Base-by-base conservation (phyloP, 306 rosid genomes). In the Lithocarpus polystachyus region DNA sequence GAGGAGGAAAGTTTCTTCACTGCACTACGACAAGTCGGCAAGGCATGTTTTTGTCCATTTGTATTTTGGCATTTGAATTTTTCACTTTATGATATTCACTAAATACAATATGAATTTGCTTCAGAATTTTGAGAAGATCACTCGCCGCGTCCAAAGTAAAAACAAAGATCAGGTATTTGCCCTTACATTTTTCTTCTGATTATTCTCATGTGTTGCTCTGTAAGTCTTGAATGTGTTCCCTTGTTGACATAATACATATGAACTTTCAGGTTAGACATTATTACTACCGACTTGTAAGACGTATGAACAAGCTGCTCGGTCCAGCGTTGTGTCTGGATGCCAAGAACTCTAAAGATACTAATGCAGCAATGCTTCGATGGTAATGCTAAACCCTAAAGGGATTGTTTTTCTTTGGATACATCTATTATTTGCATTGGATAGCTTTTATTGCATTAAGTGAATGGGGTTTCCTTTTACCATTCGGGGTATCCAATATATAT, bases 311-410 rank as follows among this genome's bases (percentile, higher is more conserved):
- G 90, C 93, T 92, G 78, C 96, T 95, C 64, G 98, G 96, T 72
- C 98, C 99, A 48, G 99, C 81, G 80, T 80, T 95, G 84, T 91
- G 89, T 84, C 81, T 95, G 84, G 99, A 95, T 87, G 93, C 99
- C 52, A 91, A 88, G 86, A 91, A 95, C 77, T 92, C 97, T 10
- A 95, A 91, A 84, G 99, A 95, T 82, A 95, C 99, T 60, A 92
- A 89, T 89, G 97, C 97, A 73, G 99, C 99, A 75, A 92, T 95
- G 99, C 97, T 95, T 75, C 90, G 99, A 68, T 95, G 99, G 99
- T 95, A 92, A 89, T 22, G 53, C 54, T 71, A 57, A 79, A 33
- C 61, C 26, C 14, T 77, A 24, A 60, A n/a, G 76, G 71, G 56
- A 40, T 57, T 5, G 4, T 52, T 29, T 48, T 19, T 56, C 56